These are phyloP conservation scores for Cryptococcus hybrid DNA, from an alignment of 1,284 basidiomycete genomes.

Conservation along the genomic window DNA sequence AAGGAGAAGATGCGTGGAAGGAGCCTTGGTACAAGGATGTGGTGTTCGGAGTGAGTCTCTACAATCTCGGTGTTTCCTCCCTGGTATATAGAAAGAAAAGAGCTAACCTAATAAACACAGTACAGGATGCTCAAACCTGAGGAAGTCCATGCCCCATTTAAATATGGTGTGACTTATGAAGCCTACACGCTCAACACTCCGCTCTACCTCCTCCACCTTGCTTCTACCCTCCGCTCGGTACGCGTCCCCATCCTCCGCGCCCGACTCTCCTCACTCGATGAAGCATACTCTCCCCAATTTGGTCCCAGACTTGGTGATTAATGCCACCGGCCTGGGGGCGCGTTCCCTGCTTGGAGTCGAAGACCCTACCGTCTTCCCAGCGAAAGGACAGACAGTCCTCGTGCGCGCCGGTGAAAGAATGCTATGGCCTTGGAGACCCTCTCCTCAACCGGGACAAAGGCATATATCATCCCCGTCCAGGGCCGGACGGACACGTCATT, in stretches of 20 bases:
- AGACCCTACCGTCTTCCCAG: slow-evolving; percentile 68
- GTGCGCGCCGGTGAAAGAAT: slow-evolving; percentile 55
- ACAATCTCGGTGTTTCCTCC: neutral
- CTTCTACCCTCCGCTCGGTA: slow-evolving; percentile 26
- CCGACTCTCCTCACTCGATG: slow-evolving; percentile 43
- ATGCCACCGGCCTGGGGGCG: slow-evolving; percentile 52
- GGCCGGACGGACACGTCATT: slow-evolving; percentile 40
- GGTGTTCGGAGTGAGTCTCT: slow-evolving; percentile 54
- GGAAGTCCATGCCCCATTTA: slow-evolving; percentile 11
- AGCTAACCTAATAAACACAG: slow-evolving; percentile 7
- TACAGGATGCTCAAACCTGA: slow-evolving; percentile 9
- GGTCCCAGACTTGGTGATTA: slow-evolving; percentile 47
- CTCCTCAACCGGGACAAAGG: neutral
- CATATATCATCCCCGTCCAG: slow-evolving; percentile 51
- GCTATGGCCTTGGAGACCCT: slow-evolving; percentile 8
- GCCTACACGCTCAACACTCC: slow-evolving; percentile 51
- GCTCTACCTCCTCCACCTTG: slow-evolving; percentile 42
- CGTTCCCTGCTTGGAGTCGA: slow-evolving; percentile 60
- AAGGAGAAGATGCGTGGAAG: slow-evolving; percentile 27
- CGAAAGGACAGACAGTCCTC: slow-evolving; percentile 82
- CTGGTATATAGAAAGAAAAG: slow-evolving; percentile 6
- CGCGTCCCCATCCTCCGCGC: slow-evolving; percentile 42
- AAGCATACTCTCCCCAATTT: slow-evolving; percentile 36
- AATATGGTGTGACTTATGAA: slow-evolving; percentile 42
- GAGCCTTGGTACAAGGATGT: slow-evolving; percentile 58